Conservation (phyloP, 148 eudicot genomes). For the Rhododendron vialii region DNA sequence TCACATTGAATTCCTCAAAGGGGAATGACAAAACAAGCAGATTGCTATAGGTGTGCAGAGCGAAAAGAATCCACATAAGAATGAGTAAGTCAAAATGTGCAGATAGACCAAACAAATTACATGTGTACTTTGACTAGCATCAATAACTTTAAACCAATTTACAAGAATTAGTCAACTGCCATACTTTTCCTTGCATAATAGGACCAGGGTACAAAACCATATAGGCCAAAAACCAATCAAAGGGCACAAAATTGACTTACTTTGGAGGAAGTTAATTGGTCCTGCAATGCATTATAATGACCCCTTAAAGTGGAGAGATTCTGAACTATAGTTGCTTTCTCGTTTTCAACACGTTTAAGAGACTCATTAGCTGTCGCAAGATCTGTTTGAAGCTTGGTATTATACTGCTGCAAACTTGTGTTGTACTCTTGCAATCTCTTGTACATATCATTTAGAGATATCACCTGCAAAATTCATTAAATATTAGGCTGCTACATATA, state of each 20-base stretch:
- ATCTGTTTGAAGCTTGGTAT: slow-evolving; percentile 64
- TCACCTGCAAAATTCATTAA: slow-evolving; percentile 32
- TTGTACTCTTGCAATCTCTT: slow-evolving; percentile 69
- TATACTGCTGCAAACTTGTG: slow-evolving; percentile 68
- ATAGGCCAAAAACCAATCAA: neutral
- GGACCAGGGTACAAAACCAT: neutral
- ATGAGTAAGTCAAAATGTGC: neutral
- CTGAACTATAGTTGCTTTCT: slow-evolving; percentile 52
- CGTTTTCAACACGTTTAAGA: slow-evolving; percentile 53
- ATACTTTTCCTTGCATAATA: neutral
- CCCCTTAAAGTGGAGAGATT: slow-evolving; percentile 52
- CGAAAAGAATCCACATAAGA: neutral
- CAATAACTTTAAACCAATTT: slow-evolving; percentile 4
- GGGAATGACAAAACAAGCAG: neutral
- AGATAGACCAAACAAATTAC: neutral
- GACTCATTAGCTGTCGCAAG: slow-evolving; percentile 53
- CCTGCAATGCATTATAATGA: slow-evolving; percentile 51
- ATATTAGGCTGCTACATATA: neutral
- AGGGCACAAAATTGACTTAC: slow-evolving; percentile 20
- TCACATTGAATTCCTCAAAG: neutral
- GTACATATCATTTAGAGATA: slow-evolving; percentile 52
- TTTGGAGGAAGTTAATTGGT: slow-evolving; percentile 48
- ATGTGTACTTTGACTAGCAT: neutral
- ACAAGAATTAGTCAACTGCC: neutral
- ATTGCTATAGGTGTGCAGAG: neutral